Evolutionary conservation across 805 yeast genomes (phyloP), one percentile per base, ranked within the genome.

Genomic region (Hanseniaspora lachancei): DNA sequence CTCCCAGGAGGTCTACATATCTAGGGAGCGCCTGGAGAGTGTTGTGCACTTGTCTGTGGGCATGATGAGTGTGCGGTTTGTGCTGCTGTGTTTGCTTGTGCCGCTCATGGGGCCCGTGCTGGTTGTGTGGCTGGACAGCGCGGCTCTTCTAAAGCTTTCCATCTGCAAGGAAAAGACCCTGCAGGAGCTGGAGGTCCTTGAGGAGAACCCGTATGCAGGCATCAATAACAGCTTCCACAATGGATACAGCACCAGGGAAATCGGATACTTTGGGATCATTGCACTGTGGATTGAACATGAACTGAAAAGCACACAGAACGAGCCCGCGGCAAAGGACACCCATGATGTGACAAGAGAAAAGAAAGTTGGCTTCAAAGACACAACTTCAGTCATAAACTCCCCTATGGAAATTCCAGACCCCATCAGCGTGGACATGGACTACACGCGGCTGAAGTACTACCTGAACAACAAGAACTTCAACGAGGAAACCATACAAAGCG

Each of bases 241-340:
- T 10, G 49, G 49, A n/a, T 52, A 46, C 12, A 15, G 36, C 10
- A 40, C 29, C 2, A 23, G 48, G 7, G 56, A 52, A 32, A 32
- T 52, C 8, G 56, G 56, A 27, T 52, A 52, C 32, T 52, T 52
- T 29, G 56, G 56, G 3, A 35, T 52, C 12, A n/a, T 43, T 3
- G 27, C 56, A 2, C 23, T 52, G 40, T 18, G 49, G 36, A 13
- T 48, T 3, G 52, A 48, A 8, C 35, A 27, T 39, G 43, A 27
- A 6, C 24, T 48, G 13, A 34, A 34, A 4, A 20, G 21, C 23
- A n/a, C 20, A 24, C 18, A 40, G 18, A 21, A 24, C 8, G 13
- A 27, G 16, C 20, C 29, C 2, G 29, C 15, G 12, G 32, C 4
- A 20, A 43, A 40, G 12, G 47, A 27, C n/a, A 12, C 7, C 15